These are phyloP conservation scores for Taphrina pruni DNA, from an alignment of 1,139 yeast species.

Conservation along the genomic window DNA sequence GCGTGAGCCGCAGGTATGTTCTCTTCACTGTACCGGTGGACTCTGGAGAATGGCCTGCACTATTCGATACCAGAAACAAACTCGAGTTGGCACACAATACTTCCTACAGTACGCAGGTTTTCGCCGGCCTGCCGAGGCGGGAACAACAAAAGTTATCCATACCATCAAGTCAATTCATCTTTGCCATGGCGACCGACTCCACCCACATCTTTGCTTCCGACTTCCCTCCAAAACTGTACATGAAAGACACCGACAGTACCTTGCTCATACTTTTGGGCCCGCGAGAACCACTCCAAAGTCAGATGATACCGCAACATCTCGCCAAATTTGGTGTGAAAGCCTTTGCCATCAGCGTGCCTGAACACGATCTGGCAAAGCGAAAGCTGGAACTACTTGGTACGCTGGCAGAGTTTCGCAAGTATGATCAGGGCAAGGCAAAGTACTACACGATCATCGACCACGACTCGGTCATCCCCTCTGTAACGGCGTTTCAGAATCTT, in stretches of 20 bases:
- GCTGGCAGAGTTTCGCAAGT: conserved; percentile 22
- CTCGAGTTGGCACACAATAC: neutral
- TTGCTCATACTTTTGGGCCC: conserved; percentile 25
- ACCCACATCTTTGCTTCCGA: conserved; percentile 20
- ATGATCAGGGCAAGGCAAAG: conserved; percentile 29
- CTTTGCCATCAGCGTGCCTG: conserved; percentile 20
- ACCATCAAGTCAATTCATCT: conserved; percentile 10
- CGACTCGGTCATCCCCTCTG: conserved; percentile 21
- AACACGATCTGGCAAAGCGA: conserved; percentile 15
- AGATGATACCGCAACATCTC: conserved; percentile 10
- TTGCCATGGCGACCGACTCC: conserved; percentile 35
- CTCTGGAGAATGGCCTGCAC: conserved; percentile 23
- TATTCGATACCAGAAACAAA: conserved; percentile 11
- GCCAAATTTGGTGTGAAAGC: conserved; percentile 14
- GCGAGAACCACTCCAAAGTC: conserved; percentile 14
- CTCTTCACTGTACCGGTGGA: conserved; percentile 26
- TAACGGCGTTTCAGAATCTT: conserved; percentile 17
- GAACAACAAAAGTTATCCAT: neutral
- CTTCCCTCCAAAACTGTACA: conserved; percentile 22
- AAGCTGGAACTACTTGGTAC: conserved; percentile 26
- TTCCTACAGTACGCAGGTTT: conserved; percentile 10
- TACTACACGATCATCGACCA: conserved; percentile 37
- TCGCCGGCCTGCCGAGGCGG: conserved; percentile 16
- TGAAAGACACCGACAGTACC: conserved; percentile 13
- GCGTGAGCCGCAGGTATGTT: conserved; percentile 13